These are phyloP conservation scores for Solanum rostratum DNA, from an alignment of 257 asterid species.

Conservation along the genomic window DNA sequence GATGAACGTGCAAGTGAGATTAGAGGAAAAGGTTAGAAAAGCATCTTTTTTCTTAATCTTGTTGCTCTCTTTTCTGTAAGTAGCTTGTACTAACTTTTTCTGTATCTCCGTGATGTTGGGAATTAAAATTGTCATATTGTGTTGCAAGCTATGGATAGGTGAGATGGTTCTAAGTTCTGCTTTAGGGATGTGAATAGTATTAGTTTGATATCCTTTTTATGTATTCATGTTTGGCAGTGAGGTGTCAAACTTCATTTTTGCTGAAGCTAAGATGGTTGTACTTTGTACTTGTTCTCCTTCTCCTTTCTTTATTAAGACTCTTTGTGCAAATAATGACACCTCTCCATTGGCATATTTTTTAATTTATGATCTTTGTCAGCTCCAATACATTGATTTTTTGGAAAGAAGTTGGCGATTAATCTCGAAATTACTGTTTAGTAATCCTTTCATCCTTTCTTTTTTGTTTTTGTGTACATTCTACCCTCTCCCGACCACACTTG, in stretches of 20 bases:
- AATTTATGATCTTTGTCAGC: neutral
- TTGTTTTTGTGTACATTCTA: neutral
- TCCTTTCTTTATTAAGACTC: neutral
- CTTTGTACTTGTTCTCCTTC: neutral
- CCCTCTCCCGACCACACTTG: too few relatives aligned
- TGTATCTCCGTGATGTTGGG: neutral
- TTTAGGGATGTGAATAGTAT: neutral
- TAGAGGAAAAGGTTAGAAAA: conserved; percentile 58
- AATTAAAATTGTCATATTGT: neutral
- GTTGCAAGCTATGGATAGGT: neutral
- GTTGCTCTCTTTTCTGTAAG: neutral
- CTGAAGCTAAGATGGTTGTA: neutral
- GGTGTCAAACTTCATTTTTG: neutral
- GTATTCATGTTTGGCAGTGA: neutral
- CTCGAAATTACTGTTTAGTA: neutral
- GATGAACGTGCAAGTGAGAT: conserved; percentile 81
- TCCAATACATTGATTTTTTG: neutral
- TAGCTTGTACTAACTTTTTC: neutral
- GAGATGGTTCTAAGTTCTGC: neutral
- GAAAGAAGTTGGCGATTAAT: neutral
- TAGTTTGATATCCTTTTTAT: neutral
- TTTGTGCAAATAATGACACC: neutral
- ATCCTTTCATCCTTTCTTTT: neutral
- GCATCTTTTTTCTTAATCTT: neutral
- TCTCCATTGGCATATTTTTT: neutral